phyloP scores from a whole-genome alignment of 345 rosid genomes.

The Nasturtium officinale region DNA sequence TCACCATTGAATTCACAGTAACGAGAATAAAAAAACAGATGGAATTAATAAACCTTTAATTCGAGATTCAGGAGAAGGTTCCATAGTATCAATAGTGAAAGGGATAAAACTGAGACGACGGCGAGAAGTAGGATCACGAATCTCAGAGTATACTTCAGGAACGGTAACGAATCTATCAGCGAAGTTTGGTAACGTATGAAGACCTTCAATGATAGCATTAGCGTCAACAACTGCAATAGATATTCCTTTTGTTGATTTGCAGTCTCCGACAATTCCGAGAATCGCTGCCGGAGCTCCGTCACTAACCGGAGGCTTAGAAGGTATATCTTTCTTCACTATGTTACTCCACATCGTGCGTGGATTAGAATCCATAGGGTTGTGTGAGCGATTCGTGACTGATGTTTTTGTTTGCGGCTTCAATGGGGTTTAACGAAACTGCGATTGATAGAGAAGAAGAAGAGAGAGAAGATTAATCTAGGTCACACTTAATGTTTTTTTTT shows the following conservation, averaged over 20 bases:
- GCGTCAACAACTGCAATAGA: conserved; percentile 84
- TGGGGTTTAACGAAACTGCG: neutral
- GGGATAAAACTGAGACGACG: conserved; percentile 77
- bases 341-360: conserved; percentile 71
- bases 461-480: neutral
- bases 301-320: conserved; percentile 33
- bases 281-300: conserved; percentile 32
- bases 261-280: conserved; percentile 55
- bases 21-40: neutral
- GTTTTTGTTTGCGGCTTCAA: conserved; percentile 35
- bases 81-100: conserved; percentile 72
- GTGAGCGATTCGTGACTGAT: neutral
- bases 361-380: conserved; percentile 19
- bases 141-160: conserved; percentile 75
- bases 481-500: too few relatives aligned
- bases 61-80: conserved; percentile 84
- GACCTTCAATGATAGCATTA: conserved; percentile 79
- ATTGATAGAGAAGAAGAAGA: neutral
- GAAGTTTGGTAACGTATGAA: conserved; percentile 55
- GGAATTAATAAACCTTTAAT: conserved; percentile 55
- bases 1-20: neutral
- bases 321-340: conserved; percentile 56
- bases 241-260: conserved; percentile 77
- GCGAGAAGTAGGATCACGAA: conserved; percentile 90
- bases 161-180: conserved; percentile 86